Conservation (phyloP, 345 rosid genomes). For the Adansonia digitata region DNA sequence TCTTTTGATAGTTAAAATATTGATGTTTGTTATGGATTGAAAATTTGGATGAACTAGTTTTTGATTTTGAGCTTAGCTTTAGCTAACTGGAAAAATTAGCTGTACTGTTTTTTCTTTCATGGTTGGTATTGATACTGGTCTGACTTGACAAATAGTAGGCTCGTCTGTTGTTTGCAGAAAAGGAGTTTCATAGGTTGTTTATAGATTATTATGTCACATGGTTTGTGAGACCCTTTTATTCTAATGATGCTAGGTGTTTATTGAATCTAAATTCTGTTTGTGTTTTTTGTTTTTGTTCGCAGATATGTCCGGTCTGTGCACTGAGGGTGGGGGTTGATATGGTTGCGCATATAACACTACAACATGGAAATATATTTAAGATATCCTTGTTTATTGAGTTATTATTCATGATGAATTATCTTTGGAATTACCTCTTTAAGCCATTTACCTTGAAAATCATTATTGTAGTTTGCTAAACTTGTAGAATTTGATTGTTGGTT, state of each 20-base stretch:
- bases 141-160: neutral
- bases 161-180: neutral
- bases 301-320: slow-evolving; percentile 94
- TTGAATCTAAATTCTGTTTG: slow-evolving; percentile 10
- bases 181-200: neutral
- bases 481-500: neutral
- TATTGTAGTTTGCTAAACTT: neutral
- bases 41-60: neutral
- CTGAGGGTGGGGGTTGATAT: slow-evolving; percentile 84
- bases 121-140: neutral
- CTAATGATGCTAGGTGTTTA: neutral
- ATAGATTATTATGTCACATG: neutral
- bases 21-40: slow-evolving; percentile 1
- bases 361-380: slow-evolving; percentile 86
- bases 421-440: neutral
- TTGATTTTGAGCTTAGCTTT: neutral
- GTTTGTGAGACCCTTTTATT: neutral
- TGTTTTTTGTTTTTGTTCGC: slow-evolving; percentile 20
- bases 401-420: neutral
- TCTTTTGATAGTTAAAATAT: neutral
- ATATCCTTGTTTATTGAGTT: slow-evolving; percentile 59
- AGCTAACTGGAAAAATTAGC: neutral
- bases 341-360: slow-evolving; percentile 94
- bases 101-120: neutral
- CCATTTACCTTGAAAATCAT: neutral